Evolutionary conservation across 768 basidiomycete genomes (phyloP).

Genomic region (Suillus americanus): DNA sequence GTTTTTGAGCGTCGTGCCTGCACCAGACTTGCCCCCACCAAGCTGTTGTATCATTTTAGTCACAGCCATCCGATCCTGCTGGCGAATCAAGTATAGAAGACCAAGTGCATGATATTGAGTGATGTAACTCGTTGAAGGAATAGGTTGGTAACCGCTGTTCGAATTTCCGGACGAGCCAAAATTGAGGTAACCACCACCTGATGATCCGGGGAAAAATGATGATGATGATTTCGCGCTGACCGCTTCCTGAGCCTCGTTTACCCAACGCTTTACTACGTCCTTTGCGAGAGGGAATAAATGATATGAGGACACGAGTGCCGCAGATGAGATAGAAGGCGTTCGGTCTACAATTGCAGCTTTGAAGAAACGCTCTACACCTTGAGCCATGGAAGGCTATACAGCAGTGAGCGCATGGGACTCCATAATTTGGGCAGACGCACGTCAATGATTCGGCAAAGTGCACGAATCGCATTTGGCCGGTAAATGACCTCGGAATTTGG

Average conservation of each 20-base stretch:
- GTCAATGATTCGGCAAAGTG: slow-evolving; percentile 94
- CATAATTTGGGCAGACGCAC: slow-evolving; percentile 48
- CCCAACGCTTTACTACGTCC: slow-evolving; percentile 98
- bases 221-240: slow-evolving; percentile 83
- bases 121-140: slow-evolving; percentile 88
- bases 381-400: slow-evolving; percentile 92
- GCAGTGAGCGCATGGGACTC: slow-evolving; percentile 41
- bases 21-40: slow-evolving; percentile 82
- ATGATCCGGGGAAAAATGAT: slow-evolving; percentile 60
- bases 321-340: slow-evolving; percentile 92
- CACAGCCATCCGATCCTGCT: slow-evolving; percentile 98
- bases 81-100: slow-evolving; percentile 89
- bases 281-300: slow-evolving; percentile 93
- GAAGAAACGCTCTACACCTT: slow-evolving; percentile 98
- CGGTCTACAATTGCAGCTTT: slow-evolving; percentile 98
- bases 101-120: slow-evolving; percentile 97
- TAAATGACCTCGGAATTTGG: slow-evolving; percentile 98
- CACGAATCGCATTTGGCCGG: slow-evolving; percentile 95
- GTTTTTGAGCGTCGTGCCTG: slow-evolving; percentile 85
- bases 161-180: slow-evolving; percentile 58
- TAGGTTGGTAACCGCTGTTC: slow-evolving; percentile 67
- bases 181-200: slow-evolving; percentile 63
- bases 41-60: slow-evolving; percentile 99
- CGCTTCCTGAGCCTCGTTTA: slow-evolving; percentile 98
- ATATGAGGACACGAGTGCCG: slow-evolving; percentile 95